A percentile compares a stretch with the other conserved stretches of the same genome.
Conservation (phyloP, 2,329 filamentous ascomycete genomes). For the Myriosclerotinia duriaeana region DNA sequence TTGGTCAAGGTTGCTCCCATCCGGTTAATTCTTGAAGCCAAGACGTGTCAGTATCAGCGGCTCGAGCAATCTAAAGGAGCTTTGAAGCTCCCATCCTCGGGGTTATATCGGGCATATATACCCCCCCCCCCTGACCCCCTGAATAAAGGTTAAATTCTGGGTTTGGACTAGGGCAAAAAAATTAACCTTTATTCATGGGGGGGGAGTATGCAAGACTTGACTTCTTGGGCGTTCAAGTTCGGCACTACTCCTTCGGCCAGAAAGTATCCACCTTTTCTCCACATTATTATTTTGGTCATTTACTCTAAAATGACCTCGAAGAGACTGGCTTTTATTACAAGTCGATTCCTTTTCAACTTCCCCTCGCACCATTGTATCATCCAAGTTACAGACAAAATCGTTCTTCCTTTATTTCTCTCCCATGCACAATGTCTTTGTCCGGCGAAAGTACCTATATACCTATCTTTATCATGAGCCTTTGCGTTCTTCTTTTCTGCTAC, state of each 20-base stretch:
- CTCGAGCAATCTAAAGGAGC: neutral
- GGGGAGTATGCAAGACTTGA: neutral
- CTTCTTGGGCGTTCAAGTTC: neutral
- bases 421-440: neutral
- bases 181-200: no score
- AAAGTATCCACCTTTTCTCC: no score
- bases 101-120: neutral
- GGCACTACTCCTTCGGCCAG: neutral
- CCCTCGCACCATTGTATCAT: neutral
- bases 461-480: neutral
- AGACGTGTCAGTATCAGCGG: neutral
- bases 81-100: neutral
- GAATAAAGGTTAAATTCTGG: no score
- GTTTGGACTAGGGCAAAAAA: no score
- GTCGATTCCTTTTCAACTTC: neutral
- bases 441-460: neutral
- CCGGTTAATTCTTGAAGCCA: neutral
- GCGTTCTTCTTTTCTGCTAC: neutral
- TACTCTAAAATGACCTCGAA: neutral
- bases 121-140: no score
- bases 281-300: neutral
- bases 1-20: neutral
- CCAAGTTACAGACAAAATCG: neutral
- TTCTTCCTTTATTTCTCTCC: neutral
- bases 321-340: neutral